Conservation (phyloP, 2,329 filamentous ascomycete genomes). For the Juglanconis sp. region DNA sequence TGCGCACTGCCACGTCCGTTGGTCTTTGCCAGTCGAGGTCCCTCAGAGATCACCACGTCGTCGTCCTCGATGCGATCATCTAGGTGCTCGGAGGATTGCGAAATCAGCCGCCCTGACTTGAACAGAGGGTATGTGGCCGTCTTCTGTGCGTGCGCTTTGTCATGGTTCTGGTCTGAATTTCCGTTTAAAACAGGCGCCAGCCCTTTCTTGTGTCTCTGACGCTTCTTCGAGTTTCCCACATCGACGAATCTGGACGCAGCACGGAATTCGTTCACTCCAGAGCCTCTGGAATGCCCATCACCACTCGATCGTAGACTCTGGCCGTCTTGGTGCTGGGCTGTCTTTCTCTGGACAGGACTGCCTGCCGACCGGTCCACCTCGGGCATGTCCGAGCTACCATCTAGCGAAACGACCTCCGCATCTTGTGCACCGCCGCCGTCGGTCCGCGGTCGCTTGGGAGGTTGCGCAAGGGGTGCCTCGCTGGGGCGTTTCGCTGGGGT, state of each 20-base stretch:
- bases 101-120: neutral
- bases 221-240: neutral
- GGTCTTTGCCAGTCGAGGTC: neutral
- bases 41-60: neutral
- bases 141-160: neutral
- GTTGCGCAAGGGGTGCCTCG: neutral
- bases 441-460: slow-evolving; percentile 10
- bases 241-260: neutral
- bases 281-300: slow-evolving; percentile 2
- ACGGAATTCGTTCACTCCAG: slow-evolving; percentile 5
- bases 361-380: neutral
- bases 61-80: slow-evolving; percentile 12
- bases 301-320: slow-evolving; percentile 8
- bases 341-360: slow-evolving; percentile 1
- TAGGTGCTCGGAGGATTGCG: neutral
- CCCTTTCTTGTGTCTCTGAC: slow-evolving; percentile 4
- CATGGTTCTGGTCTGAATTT: neutral
- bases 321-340: neutral
- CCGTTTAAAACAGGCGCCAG: neutral
- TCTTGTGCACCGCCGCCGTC: neutral
- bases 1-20: neutral
- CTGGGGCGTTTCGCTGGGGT: slow-evolving; percentile 5
- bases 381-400: neutral
- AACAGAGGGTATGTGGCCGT: neutral
- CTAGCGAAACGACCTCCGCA: neutral